These are phyloP conservation scores for Phaeomoniella chlamydospora DNA, from an alignment of 2,329 filamentous ascomycete species.

Conservation along the genomic window DNA sequence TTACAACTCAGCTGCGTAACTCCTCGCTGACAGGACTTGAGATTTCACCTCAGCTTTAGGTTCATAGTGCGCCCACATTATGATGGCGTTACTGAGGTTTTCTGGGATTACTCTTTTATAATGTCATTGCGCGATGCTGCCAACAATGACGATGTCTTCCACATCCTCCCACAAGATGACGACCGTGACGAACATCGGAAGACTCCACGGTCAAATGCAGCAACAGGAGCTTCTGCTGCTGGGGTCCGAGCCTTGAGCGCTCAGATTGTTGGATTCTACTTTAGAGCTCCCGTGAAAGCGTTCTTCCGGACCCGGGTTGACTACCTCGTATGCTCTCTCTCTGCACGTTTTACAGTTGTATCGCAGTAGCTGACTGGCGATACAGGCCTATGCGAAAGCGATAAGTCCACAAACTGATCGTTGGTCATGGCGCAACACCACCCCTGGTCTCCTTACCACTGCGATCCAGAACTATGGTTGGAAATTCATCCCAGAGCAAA, in stretches of 20 bases:
- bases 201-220: conserved; percentile 43
- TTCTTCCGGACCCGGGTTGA: conserved; percentile 87
- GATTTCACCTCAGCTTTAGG: no score
- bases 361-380: conserved; percentile 2
- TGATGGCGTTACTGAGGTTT: background rate
- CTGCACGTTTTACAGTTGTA: conserved; percentile 5
- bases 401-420: conserved; percentile 35
- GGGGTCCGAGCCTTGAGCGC: conserved; percentile 71
- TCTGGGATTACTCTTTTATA: background rate
- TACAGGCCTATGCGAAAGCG: conserved; percentile 45
- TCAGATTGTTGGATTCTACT: conserved; percentile 79
- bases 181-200: background rate
- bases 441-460: conserved; percentile 45
- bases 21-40: no score
- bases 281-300: conserved; percentile 77
- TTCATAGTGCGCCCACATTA: no score
- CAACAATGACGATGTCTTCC: background rate
- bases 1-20: no score
- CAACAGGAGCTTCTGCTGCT: conserved; percentile 68
- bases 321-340: conserved; percentile 34
- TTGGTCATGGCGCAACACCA: conserved; percentile 48
- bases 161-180: background rate
- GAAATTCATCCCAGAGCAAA: conserved; percentile 49
- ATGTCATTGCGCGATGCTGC: background rate
- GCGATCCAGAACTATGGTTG: conserved; percentile 48